Conservation (phyloP, 1,139 yeast species). For the Diutina pseudorugosa region DNA sequence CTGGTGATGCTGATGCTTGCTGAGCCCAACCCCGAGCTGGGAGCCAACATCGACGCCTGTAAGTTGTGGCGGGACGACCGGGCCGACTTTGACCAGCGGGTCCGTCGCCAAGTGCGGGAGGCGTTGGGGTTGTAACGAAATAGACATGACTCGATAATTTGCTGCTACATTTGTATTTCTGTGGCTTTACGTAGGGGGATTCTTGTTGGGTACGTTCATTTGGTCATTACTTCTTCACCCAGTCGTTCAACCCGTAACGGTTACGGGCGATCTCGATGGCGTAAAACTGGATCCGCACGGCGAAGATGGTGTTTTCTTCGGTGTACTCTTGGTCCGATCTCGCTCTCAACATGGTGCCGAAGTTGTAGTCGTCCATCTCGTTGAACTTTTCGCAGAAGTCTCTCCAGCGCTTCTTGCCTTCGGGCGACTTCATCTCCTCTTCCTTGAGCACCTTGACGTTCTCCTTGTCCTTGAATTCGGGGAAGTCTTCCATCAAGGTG, state of each 20-base stretch:
- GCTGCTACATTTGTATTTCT: not conserved
- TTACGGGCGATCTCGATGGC: conserved; percentile 94
- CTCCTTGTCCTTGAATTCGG: conserved; percentile 60
- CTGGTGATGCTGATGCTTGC: conserved; percentile 95
- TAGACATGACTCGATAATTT: not conserved
- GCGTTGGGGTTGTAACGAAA: conserved; percentile 45
- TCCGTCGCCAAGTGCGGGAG: conserved; percentile 50
- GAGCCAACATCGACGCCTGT: conserved; percentile 95
- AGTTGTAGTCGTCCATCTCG: conserved; percentile 80
- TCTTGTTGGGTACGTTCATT: not conserved
- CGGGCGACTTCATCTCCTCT: conserved; percentile 67
- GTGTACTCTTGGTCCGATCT: conserved; percentile 63
- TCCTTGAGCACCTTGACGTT: conserved; percentile 52
- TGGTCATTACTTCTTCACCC: conserved; percentile 29
- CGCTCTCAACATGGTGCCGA: conserved; percentile 83
- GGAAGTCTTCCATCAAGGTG: conserved; percentile 61
- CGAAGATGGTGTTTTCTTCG: conserved; percentile 79
- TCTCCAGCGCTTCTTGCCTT: conserved; percentile 89
- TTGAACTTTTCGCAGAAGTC: conserved; percentile 74
- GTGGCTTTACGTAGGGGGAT: no score
- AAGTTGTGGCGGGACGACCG: conserved; percentile 87
- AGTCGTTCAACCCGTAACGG: conserved; percentile 81
- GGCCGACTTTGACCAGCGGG: conserved; percentile 50
- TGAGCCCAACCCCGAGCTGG: conserved; percentile 93
- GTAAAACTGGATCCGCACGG: conserved; percentile 84